Base-by-base conservation (phyloP, 208 protist genomes). In the Ichthyophonus hoferi region DNA sequence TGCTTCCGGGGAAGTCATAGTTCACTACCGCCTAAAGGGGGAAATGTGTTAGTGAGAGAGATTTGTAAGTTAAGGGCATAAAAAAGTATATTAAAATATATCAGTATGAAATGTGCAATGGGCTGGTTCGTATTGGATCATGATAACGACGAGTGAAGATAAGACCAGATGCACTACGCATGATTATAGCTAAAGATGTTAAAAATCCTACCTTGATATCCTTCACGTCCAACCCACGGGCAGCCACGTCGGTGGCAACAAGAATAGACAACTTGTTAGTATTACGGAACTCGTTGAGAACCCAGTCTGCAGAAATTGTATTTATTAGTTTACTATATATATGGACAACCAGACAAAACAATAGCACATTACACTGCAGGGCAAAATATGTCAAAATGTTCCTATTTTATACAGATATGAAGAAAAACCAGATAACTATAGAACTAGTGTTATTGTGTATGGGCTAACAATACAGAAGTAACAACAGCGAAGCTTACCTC, bases 171-270 rank as follows among this genome's bases (percentile, higher is more conserved):
- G 50, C 0, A 31, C 0, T 76, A 76, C 31, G 50, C 50, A 31
- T 76, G 50, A 33, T 31, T 76, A 33, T 76, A 31, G 31, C 50
- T 76, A 31, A 14, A 76, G 31, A n/a, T 67, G 12, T 67, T 67
- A n/a, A 67, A 67, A 31, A 67, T 67, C 39, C 0, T 85, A 85
- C 34, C 50, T 93, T 88, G 0, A 95, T 93, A 42, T 90, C 67
- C 3, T 87, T 89, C 76, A 97, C 93, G 91, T 97, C 95, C 0
- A 97, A 89, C 39, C 96, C 95, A 86, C 96, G 92, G 24, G 96
- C 93, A 14, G 95, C 95, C 1, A 97, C 93, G 92, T 97, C 94
- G n/a, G 96, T 98, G n/a, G 94, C 94, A 76, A 96, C 91, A 17
- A 97, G 79, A 35, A 96, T 40, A 40, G 37, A 37, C 7, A 87